Conservation (phyloP, 495 filamentous ascomycete species). For the Peziza echinospora region DNA sequence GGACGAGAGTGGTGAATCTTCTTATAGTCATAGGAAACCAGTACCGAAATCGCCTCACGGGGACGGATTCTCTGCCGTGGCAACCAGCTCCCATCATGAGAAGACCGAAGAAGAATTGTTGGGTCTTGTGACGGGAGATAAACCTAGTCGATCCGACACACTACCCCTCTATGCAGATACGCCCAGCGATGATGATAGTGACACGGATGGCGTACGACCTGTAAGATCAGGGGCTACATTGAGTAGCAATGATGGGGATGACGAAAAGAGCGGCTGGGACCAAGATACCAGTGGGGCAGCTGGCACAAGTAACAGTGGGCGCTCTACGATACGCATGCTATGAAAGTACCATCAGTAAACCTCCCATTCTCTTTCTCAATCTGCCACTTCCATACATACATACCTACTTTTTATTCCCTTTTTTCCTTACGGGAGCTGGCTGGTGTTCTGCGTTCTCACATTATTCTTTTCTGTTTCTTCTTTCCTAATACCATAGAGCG, state of each 20-base stretch:
- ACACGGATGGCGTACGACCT: slow-evolving; percentile 7
- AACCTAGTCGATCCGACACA: background rate
- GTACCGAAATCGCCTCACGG: background rate
- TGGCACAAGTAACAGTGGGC: background rate
- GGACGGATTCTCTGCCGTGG: background rate
- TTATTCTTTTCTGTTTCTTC: no score
- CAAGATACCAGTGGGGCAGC: background rate
- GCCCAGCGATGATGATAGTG: slow-evolving; percentile 1
- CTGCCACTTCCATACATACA: no score
- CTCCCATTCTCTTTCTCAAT: no score
- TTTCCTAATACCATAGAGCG: no score
- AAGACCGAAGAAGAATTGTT: slow-evolving; percentile 70
- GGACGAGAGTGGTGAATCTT: slow-evolving; percentile 8
- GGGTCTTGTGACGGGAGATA: slow-evolving; percentile 53
- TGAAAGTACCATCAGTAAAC: background rate
- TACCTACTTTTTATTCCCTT: no score
- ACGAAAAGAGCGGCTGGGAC: slow-evolving; percentile 6
- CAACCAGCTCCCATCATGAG: slow-evolving; percentile 2
- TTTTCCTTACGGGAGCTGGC: no score
- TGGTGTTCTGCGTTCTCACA: no score
- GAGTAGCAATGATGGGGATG: slow-evolving; percentile 7
- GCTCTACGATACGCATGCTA: background rate
- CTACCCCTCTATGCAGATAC: slow-evolving; percentile 1
- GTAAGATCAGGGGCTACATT: slow-evolving; percentile 3
- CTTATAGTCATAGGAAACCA: slow-evolving; percentile 4